Base-by-base conservation (phyloP, 208 protist species). In the Leishmania tropica region DNA sequence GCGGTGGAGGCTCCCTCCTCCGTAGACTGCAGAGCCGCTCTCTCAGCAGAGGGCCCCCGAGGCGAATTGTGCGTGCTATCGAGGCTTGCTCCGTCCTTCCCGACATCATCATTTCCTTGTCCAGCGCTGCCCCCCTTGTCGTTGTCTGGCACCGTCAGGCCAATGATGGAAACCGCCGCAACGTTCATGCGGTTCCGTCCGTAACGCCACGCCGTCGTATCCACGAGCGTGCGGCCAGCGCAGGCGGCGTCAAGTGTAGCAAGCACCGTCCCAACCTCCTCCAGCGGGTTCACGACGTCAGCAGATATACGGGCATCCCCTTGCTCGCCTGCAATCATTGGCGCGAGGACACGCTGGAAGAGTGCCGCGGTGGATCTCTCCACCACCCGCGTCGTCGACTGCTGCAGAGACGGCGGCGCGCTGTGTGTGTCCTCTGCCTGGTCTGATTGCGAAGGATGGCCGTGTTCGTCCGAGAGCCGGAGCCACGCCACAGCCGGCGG, bases 171-270 rank as follows among this genome's bases (percentile, higher is more conserved):
- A 3, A 82, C 83, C 0, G 75, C 88, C 0, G 86, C 92, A 17
- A 96, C 82, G 28, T 81, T 60, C 31, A 94, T 75, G 67, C 89
- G 90, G 73, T 96, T 96, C 40, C 92, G 80, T 17, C 90, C 92
- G 76, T 96, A 94, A 13, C 87, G 88, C 88, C 89, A 96, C 31
- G 89, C 85, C 1, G 83, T 85, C 1, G 62, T 40, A 62, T 90
- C 88, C 6, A 83, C 37, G 21, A 92, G 48, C 24, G 87, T 94
- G 31, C 92, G 92, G 21, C 80, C 80, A 21, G 81, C 78, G 56
- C 88, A 93, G 19, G 80, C 86, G 10, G 79, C 78, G 78, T 85
- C 85, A 24, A 96, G 58, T 24, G 72, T 79, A 28, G 83, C 87
- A 8, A 96, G 81, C 68, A 93, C 89, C n/a, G 75, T 68, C 24